Percentiles rank a stretch among this genome's conserved stretches.
Evolutionary conservation across 2,329 filamentous ascomycete genomes (phyloP).

Genomic region (Ophiostoma angusticollis): DNA sequence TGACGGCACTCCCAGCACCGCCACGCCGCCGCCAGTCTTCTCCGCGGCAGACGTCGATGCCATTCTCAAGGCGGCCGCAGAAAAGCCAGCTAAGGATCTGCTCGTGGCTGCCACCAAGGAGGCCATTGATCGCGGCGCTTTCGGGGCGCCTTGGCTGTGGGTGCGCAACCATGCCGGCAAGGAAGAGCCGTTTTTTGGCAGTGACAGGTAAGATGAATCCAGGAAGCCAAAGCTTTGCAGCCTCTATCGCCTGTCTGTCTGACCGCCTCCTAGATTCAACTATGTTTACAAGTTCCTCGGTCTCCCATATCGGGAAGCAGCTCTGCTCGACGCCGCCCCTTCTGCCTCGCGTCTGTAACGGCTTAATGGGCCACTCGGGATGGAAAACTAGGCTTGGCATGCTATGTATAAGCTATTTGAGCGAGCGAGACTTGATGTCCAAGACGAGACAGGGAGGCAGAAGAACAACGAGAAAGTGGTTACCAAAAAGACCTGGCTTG

Average conservation of each 20-base stretch:
- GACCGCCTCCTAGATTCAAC: slow-evolving; percentile 45
- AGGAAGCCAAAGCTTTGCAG: slow-evolving; percentile 13
- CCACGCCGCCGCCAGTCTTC: slow-evolving; percentile 28
- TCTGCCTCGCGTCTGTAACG: too few species aligned
- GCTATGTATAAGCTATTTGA: too few species aligned
- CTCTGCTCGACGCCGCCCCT: too few species aligned
- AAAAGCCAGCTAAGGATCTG: slow-evolving; percentile 28
- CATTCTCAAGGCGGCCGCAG: slow-evolving; percentile 40
- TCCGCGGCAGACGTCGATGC: slow-evolving; percentile 34
- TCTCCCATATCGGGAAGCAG: slow-evolving; percentile 43
- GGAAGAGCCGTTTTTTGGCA: slow-evolving; percentile 63
- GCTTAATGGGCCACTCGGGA: too few species aligned
- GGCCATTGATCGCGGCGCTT: slow-evolving; percentile 54
- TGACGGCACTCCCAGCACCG: neutral
- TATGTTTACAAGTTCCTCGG: slow-evolving; percentile 56
- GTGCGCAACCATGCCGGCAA: slow-evolving; percentile 45
- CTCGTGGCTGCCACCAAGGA: slow-evolving; percentile 45
- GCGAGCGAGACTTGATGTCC: too few species aligned
- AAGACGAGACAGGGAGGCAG: too few species aligned
- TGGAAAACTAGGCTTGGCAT: too few species aligned
- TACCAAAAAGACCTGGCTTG: too few species aligned
- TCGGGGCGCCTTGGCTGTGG: slow-evolving; percentile 67
- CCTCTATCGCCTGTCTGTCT: neutral
- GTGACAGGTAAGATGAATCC: too few species aligned
- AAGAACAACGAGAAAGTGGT: too few species aligned